Percentiles rank a stretch among this genome's conserved stretches.
Conservation (phyloP, 2,329 filamentous ascomycete genomes). For the Cladosporium sp. region DNA sequence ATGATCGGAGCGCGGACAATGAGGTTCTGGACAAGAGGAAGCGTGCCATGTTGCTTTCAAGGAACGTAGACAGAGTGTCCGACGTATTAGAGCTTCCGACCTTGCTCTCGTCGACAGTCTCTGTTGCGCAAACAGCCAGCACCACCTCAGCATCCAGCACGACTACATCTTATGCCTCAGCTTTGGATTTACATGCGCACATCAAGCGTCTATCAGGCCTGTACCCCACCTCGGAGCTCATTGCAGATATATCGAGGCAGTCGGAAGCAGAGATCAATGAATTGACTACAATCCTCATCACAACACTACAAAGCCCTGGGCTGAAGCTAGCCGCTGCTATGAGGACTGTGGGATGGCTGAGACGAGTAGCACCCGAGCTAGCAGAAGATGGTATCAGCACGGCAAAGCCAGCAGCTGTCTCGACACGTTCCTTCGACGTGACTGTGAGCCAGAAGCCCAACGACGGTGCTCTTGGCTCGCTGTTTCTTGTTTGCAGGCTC, state of each 20-base stretch:
- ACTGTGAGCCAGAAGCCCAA: conserved; percentile 24
- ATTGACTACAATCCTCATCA: conserved; percentile 80
- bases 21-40: conserved; percentile 67
- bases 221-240: conserved; percentile 73
- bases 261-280: conserved; percentile 84
- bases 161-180: conserved; percentile 70
- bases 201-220: conserved; percentile 79
- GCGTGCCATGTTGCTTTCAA: conserved; percentile 72
- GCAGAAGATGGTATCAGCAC: conserved; percentile 38
- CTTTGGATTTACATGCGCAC: conserved; percentile 88
- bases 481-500: conserved; percentile 84
- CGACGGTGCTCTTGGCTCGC: conserved; percentile 69
- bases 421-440: conserved; percentile 26
- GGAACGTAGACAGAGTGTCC: conserved; percentile 83
- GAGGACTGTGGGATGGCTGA: conserved; percentile 85
- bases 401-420: conserved; percentile 26
- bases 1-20: conserved; percentile 65
- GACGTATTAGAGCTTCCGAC: conserved; percentile 89
- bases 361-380: conserved; percentile 79
- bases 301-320: conserved; percentile 67
- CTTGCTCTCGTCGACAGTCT: conserved; percentile 74
- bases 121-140: conserved; percentile 45
- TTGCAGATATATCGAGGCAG: conserved; percentile 68
- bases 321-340: conserved; percentile 88
- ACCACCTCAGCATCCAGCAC: conserved; percentile 43